phyloP scores from a whole-genome alignment of 164 flowering plant species.

The Aristolochia fimbriata region DNA sequence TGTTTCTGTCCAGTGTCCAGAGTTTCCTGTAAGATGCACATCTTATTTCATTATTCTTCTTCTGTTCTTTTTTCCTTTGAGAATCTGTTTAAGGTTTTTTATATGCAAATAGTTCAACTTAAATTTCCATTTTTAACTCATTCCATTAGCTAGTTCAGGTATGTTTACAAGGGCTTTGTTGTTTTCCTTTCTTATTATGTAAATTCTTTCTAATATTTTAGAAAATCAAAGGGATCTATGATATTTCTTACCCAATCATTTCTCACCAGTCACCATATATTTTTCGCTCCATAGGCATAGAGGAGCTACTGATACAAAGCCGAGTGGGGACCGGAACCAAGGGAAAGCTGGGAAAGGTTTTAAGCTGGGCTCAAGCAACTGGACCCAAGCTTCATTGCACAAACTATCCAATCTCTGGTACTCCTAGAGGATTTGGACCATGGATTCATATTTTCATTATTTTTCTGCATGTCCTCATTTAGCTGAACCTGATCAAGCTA shows the following conservation, averaged over 20 bases:
- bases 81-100: too few relatives aligned
- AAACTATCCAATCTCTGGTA: neutral
- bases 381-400: conserved; percentile 16
- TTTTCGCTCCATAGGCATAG: conserved; percentile 23
- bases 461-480: too few relatives aligned
- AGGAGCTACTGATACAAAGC: conserved; percentile 27
- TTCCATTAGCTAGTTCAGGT: neutral
- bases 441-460: too few relatives aligned
- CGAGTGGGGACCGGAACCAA: conserved; percentile 37
- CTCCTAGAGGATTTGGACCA: too few relatives aligned
- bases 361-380: conserved; percentile 41
- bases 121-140: neutral
- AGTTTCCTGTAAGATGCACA: neutral
- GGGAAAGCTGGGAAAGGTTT: conserved; percentile 53
- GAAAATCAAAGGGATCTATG: neutral
- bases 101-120: too few relatives aligned
- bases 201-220: neutral
- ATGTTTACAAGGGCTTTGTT: neutral
- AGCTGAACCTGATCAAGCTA: too few relatives aligned
- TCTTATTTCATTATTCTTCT: neutral
- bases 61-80: too few relatives aligned
- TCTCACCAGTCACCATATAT: neutral
- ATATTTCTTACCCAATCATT: neutral
- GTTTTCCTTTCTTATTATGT: neutral
- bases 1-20: neutral